Evolutionary conservation across 495 filamentous ascomycete genomes (phyloP).

Genomic region (Aspergillus funiculosus): DNA sequence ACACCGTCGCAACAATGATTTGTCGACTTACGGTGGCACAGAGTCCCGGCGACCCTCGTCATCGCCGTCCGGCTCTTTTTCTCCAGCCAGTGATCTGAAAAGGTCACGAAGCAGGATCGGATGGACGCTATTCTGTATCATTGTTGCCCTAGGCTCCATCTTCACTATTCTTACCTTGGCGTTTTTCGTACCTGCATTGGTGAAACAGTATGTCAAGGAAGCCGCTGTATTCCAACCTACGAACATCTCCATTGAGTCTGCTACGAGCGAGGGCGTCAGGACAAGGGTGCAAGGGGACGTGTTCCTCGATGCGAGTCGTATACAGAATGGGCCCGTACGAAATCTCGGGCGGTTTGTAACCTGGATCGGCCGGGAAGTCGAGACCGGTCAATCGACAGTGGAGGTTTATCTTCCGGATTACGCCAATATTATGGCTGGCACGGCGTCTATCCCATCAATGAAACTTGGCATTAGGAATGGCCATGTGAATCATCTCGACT

Average conservation of each 20-base stretch:
- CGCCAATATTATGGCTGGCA: constrained; percentile 68
- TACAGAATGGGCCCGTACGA: constrained; percentile 62
- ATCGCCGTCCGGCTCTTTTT: constrained; percentile 10
- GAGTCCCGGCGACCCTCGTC: constrained; percentile 22
- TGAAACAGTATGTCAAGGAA: constrained; percentile 79
- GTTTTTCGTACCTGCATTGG: constrained; percentile 72
- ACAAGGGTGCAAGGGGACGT: constrained; percentile 78
- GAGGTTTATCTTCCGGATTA: constrained; percentile 82
- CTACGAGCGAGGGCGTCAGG: constrained; percentile 68
- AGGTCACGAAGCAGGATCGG: constrained; percentile 32
- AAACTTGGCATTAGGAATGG: constrained; percentile 70
- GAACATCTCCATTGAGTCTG: constrained; percentile 73
- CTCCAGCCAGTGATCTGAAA: constrained; percentile 12
- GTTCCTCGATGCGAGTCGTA: constrained; percentile 66
- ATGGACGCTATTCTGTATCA: constrained; percentile 55
- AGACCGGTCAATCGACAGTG: constrained; percentile 62
- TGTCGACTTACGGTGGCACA: constrained; percentile 30
- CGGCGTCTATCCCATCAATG: constrained; percentile 65
- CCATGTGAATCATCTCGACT: constrained; percentile 66
- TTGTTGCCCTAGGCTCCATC: constrained; percentile 45
- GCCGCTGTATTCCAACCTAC: constrained; percentile 76
- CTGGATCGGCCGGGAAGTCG: constrained; percentile 70
- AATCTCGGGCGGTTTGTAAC: constrained; percentile 71
- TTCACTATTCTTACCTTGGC: constrained; percentile 53
- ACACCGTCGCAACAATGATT: constrained; percentile 31